Evolutionary conservation across 2,329 filamentous ascomycete genomes (phyloP), one percentile per base, ranked within the genome.

Genomic region (Metarhizium robertsii): DNA sequence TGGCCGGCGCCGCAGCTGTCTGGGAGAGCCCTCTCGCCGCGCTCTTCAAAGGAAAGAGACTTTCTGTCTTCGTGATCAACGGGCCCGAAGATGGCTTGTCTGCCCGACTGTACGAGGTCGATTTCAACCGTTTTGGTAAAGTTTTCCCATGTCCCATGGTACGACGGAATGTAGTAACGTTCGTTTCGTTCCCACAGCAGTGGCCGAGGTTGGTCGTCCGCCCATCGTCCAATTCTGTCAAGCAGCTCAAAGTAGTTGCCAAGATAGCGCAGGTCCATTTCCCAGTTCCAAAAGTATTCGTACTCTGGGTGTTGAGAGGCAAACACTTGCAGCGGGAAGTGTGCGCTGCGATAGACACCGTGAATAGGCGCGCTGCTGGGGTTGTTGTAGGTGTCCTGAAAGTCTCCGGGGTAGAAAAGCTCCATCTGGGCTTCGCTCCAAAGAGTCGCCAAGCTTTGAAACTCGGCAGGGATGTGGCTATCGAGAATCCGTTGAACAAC

Each of bases 381-480:
- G 64, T 82, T 81, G 54, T 79, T 74, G 63, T 85, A 83, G 1
- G 85, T 81, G 48, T 85, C 82, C 61, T 87, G 85, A n/a, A 91
- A 86, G 45, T 83, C 80, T 2, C 81, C 81, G 58, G 79, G 69
- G 65, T 95, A 95, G 68, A 90, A 84, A 55, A 92, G 77, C 55
- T 79, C 78, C 88, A 95, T 92, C 69, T 92, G 88, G 53, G 83
- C 79, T 68, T 94, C 89, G 2, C 88, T 91, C 90, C 90, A 95
- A 6, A 95, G 75, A 0, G 87, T 90, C 48, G 86, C 88, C 68
- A 95, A 81, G 58, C 85, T 83, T 66, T 86, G 87, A 70, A 95
- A 95, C 65, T 92, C 88, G 57, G 80, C 75, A 0, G 88, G 77
- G 63, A 87, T 70, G 63, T 86, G 78, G 65, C 80, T 73, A 66